A percentile compares a stretch with the other conserved stretches of the same genome.
Evolutionary conservation across 345 rosid species (phyloP).

Genomic region (Streptanthus diversifolius): DNA sequence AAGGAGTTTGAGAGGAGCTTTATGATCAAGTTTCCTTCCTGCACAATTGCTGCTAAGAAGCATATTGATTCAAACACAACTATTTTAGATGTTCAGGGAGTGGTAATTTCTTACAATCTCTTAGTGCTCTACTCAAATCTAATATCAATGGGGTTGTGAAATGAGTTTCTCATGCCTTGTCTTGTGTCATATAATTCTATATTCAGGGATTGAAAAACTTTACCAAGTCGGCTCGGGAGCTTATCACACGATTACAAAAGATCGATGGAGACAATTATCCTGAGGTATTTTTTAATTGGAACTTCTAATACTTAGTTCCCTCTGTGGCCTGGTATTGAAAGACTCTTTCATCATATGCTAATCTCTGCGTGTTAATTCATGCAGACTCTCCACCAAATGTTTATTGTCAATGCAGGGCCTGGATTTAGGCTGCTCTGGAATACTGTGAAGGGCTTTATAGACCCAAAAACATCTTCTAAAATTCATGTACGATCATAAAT

Average conservation of each 20-base stretch:
- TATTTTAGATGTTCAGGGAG: constrained; percentile 97
- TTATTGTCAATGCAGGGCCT: constrained; percentile 94
- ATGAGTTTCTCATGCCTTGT: constrained; percentile 34
- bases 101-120: constrained; percentile 47
- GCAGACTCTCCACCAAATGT: constrained; percentile 98
- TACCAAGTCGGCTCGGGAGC: constrained; percentile 91
- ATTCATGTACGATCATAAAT: constrained; percentile 67
- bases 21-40: constrained; percentile 85
- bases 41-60: constrained; percentile 91
- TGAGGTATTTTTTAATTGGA: constrained; percentile 49
- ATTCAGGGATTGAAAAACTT: constrained; percentile 91
- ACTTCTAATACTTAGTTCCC: constrained; percentile 31
- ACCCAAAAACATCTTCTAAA: constrained; percentile 93
- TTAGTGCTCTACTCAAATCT: not conserved
- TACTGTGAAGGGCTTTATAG: constrained; percentile 77
- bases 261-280: constrained; percentile 97
- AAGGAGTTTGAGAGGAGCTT: constrained; percentile 93
- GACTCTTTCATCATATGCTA: constrained; percentile 39
- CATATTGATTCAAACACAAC: constrained; percentile 97
- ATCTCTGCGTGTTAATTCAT: constrained; percentile 26
- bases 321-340: constrained; percentile 58
- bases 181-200: constrained; percentile 1
- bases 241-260: constrained; percentile 84
- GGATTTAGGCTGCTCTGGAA: constrained; percentile 92
- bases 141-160: constrained; percentile 35